These are phyloP conservation scores for Botrytis squamosa DNA, from an alignment of 2,329 filamentous ascomycete genomes.

Conservation along the genomic window DNA sequence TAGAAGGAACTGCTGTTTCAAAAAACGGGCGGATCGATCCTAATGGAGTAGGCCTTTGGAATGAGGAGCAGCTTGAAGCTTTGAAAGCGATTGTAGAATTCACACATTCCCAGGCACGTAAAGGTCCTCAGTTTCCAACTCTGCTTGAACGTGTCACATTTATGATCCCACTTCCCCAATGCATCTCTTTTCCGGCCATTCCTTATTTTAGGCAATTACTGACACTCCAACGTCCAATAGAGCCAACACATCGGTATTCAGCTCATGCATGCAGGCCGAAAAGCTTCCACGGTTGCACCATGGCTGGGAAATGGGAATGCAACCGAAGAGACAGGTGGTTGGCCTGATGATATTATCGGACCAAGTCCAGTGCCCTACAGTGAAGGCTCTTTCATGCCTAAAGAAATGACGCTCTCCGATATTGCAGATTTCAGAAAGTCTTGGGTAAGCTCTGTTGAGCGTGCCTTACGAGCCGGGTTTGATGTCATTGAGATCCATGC, in stretches of 20 bases:
- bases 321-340: conserved; percentile 51
- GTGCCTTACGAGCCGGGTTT: conserved; percentile 63
- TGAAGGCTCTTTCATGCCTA: conserved; percentile 59
- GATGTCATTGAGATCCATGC: conserved; percentile 80
- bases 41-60: conserved; percentile 77
- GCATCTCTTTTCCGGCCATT: too few relatives aligned
- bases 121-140: too few relatives aligned
- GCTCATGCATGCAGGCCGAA: conserved; percentile 76
- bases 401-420: conserved; percentile 65
- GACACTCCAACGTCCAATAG: too few relatives aligned
- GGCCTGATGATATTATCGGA: conserved; percentile 55
- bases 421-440: conserved; percentile 63
- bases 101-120: conserved; percentile 64
- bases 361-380: conserved; percentile 58
- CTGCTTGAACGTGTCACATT: too few relatives aligned
- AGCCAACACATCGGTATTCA: conserved; percentile 74
- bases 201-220: too few relatives aligned
- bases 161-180: too few relatives aligned
- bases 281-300: conserved; percentile 60
- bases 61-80: conserved; percentile 71
- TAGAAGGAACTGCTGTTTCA: conserved; percentile 76
- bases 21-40: conserved; percentile 81
- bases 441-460: conserved; percentile 57
- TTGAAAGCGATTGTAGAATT: conserved; percentile 73
- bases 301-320: conserved; percentile 62